Conservation (phyloP, 345 rosid genomes). For the Camelina neglecta region DNA sequence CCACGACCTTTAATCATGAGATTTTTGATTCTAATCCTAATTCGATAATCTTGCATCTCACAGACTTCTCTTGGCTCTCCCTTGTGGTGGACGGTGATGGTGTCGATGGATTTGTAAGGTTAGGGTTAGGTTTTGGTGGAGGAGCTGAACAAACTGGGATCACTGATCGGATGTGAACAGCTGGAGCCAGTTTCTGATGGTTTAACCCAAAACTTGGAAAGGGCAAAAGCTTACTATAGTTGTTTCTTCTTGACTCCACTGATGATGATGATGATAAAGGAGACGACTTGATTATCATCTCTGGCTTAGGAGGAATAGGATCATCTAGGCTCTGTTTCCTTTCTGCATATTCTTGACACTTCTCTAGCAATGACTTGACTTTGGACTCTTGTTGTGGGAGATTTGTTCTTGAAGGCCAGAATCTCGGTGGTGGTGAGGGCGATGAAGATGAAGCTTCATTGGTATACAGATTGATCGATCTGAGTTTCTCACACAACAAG, state of each 20-base stretch:
- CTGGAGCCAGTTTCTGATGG: slow-evolving; percentile 57
- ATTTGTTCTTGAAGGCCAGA: slow-evolving; percentile 49
- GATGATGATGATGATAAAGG: slow-evolving; percentile 1
- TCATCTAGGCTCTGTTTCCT: slow-evolving; percentile 34
- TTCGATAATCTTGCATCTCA: slow-evolving; percentile 10
- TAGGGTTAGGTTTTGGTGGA: slow-evolving; percentile 35
- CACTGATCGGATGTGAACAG: slow-evolving; percentile 77
- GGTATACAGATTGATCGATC: slow-evolving; percentile 53
- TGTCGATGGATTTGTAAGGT: neutral
- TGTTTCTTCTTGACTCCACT: slow-evolving; percentile 33
- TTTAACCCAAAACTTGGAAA: slow-evolving; percentile 39
- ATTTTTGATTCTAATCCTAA: slow-evolving; percentile 33
- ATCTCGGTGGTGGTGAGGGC: slow-evolving; percentile 44
- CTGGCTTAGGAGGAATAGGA: neutral
- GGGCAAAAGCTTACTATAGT: slow-evolving; percentile 44
- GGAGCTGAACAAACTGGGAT: slow-evolving; percentile 82
- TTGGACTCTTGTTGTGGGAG: slow-evolving; percentile 36
- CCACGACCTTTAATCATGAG: slow-evolving; percentile 30
- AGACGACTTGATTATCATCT: slow-evolving; percentile 11
- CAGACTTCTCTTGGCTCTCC: slow-evolving; percentile 22
- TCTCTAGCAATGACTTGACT: slow-evolving; percentile 46
- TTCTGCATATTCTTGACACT: slow-evolving; percentile 41
- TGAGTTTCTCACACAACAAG: slow-evolving; percentile 48
- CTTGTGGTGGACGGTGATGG: slow-evolving; percentile 1
- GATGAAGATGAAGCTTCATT: slow-evolving; percentile 42